phyloP scores from a whole-genome alignment of 1,284 basidiomycete species.

The Coniophora puteana region DNA sequence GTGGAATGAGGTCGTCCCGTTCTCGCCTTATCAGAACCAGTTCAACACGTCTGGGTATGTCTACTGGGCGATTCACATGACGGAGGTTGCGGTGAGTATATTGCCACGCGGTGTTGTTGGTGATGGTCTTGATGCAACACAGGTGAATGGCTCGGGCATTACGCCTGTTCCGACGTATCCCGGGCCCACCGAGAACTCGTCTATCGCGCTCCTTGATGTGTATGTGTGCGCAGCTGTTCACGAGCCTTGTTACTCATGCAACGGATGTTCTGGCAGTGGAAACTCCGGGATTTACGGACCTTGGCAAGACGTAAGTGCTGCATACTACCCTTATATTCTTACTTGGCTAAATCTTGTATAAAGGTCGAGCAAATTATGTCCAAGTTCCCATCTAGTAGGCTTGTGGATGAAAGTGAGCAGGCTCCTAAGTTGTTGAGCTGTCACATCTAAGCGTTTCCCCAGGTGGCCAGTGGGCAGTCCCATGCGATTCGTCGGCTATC shows the following conservation, averaged over 20 bases:
- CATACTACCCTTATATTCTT: constrained; percentile 2
- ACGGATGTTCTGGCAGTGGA: constrained; percentile 44
- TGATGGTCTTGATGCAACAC: constrained; percentile 8
- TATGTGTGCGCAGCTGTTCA: constrained; percentile 34
- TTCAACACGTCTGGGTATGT: constrained; percentile 69
- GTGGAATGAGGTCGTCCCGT: constrained; percentile 74
- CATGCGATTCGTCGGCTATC: constrained; percentile 65
- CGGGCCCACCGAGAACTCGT: constrained; percentile 46
- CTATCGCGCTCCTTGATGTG: constrained; percentile 77
- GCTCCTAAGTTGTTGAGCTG: constrained; percentile 1
- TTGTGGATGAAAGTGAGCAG: constrained; percentile 55
- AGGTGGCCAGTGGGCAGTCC: constrained; percentile 80
- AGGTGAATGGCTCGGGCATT: constrained; percentile 62
- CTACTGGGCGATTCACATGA: constrained; percentile 74
- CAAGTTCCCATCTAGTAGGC: constrained; percentile 62
- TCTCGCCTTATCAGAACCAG: constrained; percentile 56
- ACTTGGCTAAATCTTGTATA: constrained; percentile 8
- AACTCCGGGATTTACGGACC: constrained; percentile 79
- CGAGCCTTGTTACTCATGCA: constrained; percentile 5
- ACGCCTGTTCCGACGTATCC: constrained; percentile 67
- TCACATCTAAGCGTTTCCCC: constrained; percentile 6
- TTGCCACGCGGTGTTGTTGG: neutral
- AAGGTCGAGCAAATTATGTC: constrained; percentile 71
- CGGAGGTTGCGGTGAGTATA: constrained; percentile 50
- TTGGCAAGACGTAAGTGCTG: constrained; percentile 61